Conservation (phyloP, 768 basidiomycete species). For the Hygrophorus russula region DNA sequence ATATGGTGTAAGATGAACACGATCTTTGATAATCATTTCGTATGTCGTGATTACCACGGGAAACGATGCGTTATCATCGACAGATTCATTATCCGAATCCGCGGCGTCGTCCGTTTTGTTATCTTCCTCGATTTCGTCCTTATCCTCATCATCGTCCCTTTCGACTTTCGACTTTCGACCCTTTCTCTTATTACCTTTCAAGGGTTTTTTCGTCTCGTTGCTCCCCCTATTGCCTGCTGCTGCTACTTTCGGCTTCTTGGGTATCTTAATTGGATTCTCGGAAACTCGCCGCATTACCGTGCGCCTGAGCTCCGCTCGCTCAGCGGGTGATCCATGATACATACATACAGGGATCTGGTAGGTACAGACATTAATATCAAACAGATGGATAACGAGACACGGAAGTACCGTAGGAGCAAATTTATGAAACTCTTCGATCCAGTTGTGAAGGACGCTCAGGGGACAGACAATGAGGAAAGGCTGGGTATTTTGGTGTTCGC, state of each 20-base stretch:
- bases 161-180: not conserved
- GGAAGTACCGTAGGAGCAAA: constrained; percentile 67
- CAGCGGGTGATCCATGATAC: constrained; percentile 80
- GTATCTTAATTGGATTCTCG: constrained; percentile 9
- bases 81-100: constrained; percentile 6
- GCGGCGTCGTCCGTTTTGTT: constrained; percentile 5
- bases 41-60: constrained; percentile 88
- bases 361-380: not conserved
- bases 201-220: not conserved
- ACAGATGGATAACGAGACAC: constrained; percentile 1
- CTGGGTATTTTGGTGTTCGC: constrained; percentile 54
- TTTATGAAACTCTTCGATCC: constrained; percentile 73
- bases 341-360: constrained; percentile 75
- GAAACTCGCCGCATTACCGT: constrained; percentile 39
- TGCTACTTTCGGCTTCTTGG: constrained; percentile 9
- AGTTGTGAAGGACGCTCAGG: constrained; percentile 87
- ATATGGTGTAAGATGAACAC: constrained; percentile 32
- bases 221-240: constrained; percentile 1
- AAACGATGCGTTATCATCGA: constrained; percentile 23
- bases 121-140: constrained; percentile 7
- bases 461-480: constrained; percentile 90
- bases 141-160: constrained; percentile 10
- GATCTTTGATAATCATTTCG: constrained; percentile 85
- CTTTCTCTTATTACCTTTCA: not conserved
- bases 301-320: constrained; percentile 69